These are phyloP conservation scores for Fraxinus excelsior DNA, from an alignment of 257 asterid genomes.

Conservation along the genomic window DNA sequence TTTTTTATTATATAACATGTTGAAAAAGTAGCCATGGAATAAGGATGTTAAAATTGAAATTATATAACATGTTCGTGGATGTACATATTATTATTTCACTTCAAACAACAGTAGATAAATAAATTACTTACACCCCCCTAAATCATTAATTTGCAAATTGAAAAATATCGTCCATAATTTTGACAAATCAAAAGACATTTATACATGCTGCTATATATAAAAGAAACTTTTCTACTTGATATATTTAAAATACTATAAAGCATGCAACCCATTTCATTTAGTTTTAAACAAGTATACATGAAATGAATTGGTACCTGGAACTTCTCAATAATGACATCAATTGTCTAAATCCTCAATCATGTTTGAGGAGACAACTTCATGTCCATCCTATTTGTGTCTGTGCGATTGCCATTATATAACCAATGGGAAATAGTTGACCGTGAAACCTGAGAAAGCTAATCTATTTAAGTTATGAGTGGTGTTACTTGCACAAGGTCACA, in stretches of 20 bases:
- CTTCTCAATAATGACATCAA: conserved; percentile 44
- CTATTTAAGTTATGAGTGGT: too few species aligned
- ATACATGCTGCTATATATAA: too few species aligned
- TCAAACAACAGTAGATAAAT: too few species aligned
- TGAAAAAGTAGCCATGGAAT: too few species aligned
- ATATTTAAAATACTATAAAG: conserved; percentile 20
- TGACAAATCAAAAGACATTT: too few species aligned
- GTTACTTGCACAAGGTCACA: conserved; percentile 8
- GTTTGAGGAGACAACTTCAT: background rate
- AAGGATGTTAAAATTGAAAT: too few species aligned
- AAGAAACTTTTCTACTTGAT: too few species aligned
- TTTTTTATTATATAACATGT: too few species aligned
- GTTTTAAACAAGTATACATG: conserved; percentile 40
- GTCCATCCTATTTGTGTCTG: conserved; percentile 36
- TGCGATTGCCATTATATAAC: conserved; percentile 40
- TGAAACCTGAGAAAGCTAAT: conserved; percentile 16
- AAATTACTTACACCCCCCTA: background rate
- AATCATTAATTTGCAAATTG: too few species aligned
- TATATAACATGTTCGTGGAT: too few species aligned
- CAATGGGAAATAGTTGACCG: conserved; percentile 35
- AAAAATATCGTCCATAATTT: too few species aligned
- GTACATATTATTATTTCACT: too few species aligned
- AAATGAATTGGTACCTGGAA: conserved; percentile 28
- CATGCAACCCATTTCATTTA: conserved; percentile 32
- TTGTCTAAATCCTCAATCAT: conserved; percentile 21